Evolutionary conservation across 2,329 filamentous ascomycete species (phyloP).

Genomic region (Fusarium nurragi): DNA sequence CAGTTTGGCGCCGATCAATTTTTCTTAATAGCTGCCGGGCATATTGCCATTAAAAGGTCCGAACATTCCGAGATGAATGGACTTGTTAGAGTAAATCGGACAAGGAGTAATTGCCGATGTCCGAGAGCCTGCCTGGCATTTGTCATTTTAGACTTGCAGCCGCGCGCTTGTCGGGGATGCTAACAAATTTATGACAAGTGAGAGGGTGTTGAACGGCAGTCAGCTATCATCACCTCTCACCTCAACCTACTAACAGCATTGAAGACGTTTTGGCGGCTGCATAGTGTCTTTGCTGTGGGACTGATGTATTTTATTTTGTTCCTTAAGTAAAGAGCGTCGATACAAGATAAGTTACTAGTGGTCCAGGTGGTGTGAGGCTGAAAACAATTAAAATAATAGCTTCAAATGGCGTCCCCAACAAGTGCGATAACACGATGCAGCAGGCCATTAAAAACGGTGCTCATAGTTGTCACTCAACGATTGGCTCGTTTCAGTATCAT

Average conservation of each 20-base stretch:
- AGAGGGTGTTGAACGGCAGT: background rate
- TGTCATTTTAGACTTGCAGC: conserved; percentile 16
- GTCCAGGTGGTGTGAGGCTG: background rate
- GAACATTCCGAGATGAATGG: conserved; percentile 11
- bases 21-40: background rate
- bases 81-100: background rate
- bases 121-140: conserved; percentile 23
- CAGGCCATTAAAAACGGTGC: conserved; percentile 8
- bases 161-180: conserved; percentile 23
- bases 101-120: conserved; percentile 14
- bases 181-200: conserved; percentile 1
- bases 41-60: background rate
- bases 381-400: background rate
- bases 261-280: background rate
- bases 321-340: background rate
- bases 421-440: conserved; percentile 22
- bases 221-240: background rate
- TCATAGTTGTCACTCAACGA: conserved; percentile 25
- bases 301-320: background rate
- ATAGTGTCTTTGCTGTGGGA: background rate
- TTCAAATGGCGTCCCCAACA: conserved; percentile 14
- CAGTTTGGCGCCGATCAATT: background rate
- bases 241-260: background rate
- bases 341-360: background rate
- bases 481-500: conserved; percentile 25